Percentiles rank a stretch among this genome's conserved stretches.
These are phyloP conservation scores for Barnettozyma hawaiiensis DNA, from an alignment of 1,139 yeast genomes.

Conservation along the genomic window DNA sequence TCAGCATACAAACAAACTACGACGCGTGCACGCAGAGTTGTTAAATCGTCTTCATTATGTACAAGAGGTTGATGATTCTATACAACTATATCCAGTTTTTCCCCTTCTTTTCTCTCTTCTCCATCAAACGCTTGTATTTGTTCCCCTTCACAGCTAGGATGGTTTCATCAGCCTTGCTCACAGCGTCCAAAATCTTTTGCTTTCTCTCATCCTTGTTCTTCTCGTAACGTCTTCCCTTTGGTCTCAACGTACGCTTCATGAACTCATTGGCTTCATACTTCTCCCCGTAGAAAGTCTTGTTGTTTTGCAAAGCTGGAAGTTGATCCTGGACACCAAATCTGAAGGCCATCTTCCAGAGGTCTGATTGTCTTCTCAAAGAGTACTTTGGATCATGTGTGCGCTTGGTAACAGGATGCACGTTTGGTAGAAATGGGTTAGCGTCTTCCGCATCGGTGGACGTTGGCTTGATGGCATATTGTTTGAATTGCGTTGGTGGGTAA, in stretches of 20 bases:
- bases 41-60: constrained; percentile 3
- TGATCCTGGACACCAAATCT: constrained; percentile 75
- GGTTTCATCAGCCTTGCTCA: constrained; percentile 66
- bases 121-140: constrained; percentile 23
- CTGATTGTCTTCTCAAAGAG: constrained; percentile 82
- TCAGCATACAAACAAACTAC: too few relatives aligned
- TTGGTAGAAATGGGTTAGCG: constrained; percentile 86
- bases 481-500: constrained; percentile 84
- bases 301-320: constrained; percentile 65
- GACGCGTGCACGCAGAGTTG: too few relatives aligned
- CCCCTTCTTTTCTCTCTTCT: constrained; percentile 18
- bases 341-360: constrained; percentile 75
- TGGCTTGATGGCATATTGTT: constrained; percentile 58
- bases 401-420: constrained; percentile 77
- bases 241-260: constrained; percentile 72
- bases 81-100: constrained; percentile 20
- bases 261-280: constrained; percentile 66
- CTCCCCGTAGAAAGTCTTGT: constrained; percentile 72
- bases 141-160: constrained; percentile 36
- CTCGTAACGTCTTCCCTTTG: constrained; percentile 81
- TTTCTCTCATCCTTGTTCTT: constrained; percentile 59
- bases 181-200: constrained; percentile 58
- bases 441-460: constrained; percentile 58
- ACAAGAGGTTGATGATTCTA: too few relatives aligned
- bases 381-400: constrained; percentile 72